phyloP scores from a whole-genome alignment of 1,139 yeast species.

The Kazachstania sp. region DNA sequence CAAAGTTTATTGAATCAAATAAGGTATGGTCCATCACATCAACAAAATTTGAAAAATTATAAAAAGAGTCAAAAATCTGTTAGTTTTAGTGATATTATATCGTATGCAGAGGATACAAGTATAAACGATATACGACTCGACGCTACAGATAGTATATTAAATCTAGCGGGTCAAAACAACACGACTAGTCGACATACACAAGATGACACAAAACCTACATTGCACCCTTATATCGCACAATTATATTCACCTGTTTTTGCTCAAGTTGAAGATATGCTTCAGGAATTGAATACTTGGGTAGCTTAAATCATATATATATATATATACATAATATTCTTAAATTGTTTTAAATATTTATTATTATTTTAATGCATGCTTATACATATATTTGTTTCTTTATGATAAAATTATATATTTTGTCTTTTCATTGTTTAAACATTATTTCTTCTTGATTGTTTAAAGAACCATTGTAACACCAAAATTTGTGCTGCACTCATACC shows the following conservation, averaged over 20 bases:
- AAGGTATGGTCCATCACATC: constrained; percentile 3
- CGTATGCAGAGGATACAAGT: constrained; percentile 24
- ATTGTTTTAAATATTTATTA: not conserved
- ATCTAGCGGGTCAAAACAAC: not conserved
- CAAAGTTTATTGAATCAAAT: constrained; percentile 32
- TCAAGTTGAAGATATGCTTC: not conserved
- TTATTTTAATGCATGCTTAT: constrained; percentile 5
- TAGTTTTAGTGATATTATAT: constrained; percentile 30
- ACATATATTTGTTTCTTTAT: constrained; percentile 9
- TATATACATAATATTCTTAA: no score
- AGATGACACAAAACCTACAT: not conserved
- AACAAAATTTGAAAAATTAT: constrained; percentile 10
- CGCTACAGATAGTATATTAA: not conserved
- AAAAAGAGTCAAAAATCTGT: constrained; percentile 28
- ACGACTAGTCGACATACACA: no score
- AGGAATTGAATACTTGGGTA: not conserved
- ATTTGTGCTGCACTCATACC: constrained; percentile 84
- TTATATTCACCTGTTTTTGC: not conserved
- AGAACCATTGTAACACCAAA: constrained; percentile 73
- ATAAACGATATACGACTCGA: not conserved
- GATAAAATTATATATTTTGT: not conserved
- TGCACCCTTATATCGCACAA: constrained; percentile 1
- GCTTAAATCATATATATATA: not conserved
- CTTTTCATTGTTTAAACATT: constrained; percentile 42
- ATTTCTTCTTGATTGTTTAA: constrained; percentile 77